Conservation (phyloP, 2,329 filamentous ascomycete species). For the Sphaerostilbella broomeana region DNA sequence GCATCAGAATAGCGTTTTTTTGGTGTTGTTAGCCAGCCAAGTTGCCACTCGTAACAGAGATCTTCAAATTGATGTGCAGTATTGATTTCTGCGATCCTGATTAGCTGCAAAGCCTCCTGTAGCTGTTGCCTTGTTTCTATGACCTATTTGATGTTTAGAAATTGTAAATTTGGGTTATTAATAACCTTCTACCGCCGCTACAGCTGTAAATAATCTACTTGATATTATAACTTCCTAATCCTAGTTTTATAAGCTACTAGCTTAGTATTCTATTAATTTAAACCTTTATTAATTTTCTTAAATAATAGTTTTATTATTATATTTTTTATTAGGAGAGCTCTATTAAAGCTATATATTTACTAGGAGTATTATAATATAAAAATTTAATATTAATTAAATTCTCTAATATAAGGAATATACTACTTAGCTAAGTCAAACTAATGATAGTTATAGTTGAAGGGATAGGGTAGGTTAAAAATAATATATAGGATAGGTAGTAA, state of each 20-base stretch:
- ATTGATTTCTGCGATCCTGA: no score
- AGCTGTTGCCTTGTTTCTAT: conserved; percentile 1
- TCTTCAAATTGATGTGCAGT: neutral
- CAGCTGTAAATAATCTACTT: neutral
- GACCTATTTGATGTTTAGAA: neutral
- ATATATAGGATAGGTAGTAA: no score
- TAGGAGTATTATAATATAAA: neutral
- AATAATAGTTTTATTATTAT: neutral
- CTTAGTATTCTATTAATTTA: conserved; percentile 1
- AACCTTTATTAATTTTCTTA: neutral
- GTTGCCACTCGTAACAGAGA: neutral
- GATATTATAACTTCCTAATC: neutral
- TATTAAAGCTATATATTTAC: neutral
- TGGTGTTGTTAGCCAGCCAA: no score
- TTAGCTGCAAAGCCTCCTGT: neutral
- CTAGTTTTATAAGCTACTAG: neutral
- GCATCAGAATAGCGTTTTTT: no score
- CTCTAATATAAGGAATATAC: no score
- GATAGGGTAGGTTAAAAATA: no score
- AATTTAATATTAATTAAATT: neutral
- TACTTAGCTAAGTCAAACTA: no score
- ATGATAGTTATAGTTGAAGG: conserved; percentile 5
- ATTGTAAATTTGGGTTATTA: conserved; percentile 2
- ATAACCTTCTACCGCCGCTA: neutral
- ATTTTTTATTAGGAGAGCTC: neutral